Evolutionary conservation across 116 monocot species (phyloP).

Genomic region (Dioscorea cayenensis): DNA sequence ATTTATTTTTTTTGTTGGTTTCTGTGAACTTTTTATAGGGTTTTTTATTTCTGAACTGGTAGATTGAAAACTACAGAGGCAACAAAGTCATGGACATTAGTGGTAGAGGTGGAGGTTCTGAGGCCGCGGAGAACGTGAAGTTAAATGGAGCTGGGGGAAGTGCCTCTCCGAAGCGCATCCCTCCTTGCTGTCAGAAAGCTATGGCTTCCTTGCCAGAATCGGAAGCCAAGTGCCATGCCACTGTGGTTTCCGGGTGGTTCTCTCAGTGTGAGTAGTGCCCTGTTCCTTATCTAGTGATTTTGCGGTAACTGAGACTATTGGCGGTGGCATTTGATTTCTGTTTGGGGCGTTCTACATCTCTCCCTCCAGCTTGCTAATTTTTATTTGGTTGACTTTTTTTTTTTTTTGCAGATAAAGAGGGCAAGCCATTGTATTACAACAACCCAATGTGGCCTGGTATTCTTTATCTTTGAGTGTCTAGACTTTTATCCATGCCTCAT

Average conservation of each 20-base stretch:
- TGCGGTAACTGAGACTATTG: neutral
- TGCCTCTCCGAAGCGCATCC: slow-evolving; percentile 22
- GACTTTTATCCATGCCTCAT: neutral
- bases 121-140: slow-evolving; percentile 5
- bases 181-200: slow-evolving; percentile 85
- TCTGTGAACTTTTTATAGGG: too few relatives aligned
- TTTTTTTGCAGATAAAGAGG: slow-evolving; percentile 35
- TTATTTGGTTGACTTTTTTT: slow-evolving; percentile 3
- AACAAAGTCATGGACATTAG: slow-evolving; percentile 67
- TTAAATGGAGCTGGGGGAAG: slow-evolving; percentile 15
- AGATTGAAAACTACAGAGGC: slow-evolving; percentile 59
- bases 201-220: slow-evolving; percentile 41
- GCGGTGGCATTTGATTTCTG: neutral
- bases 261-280: slow-evolving; percentile 22
- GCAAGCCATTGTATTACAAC: slow-evolving; percentile 57
- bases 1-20: neutral
- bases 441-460: slow-evolving; percentile 99
- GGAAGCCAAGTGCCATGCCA: slow-evolving; percentile 72
- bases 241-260: slow-evolving; percentile 94
- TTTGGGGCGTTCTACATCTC: neutral
- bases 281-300: slow-evolving; percentile 13
- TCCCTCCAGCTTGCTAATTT: neutral
- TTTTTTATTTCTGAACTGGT: too few relatives aligned
- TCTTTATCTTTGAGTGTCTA: neutral
- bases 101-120: slow-evolving; percentile 41